Base-by-base conservation (phyloP, 179 eudicot genomes). In the Monotropa hypopitys region DNA sequence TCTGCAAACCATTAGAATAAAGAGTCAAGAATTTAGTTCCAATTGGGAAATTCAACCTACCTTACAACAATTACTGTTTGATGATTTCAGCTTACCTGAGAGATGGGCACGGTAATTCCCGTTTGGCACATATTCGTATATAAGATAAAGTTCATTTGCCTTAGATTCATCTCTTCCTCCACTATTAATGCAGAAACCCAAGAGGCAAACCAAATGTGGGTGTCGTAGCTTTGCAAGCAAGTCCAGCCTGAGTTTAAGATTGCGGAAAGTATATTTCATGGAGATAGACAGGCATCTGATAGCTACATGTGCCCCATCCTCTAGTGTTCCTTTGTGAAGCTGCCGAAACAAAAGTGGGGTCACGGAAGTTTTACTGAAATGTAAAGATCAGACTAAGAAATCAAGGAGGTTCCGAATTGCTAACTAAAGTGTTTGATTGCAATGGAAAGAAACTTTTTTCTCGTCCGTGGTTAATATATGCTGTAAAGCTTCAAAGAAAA, bases 221-320 rank as follows among this genome's bases (percentile, higher is more conserved):
- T 95, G 97, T 23, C 97, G 88, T 78, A 93, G 89, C 86, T 89
- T 93, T 66, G 94, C 91, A 81, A 95, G 79, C 67, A 95, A 81
- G 77, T 95, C 97, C 77, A 95, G 72, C 83, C 97, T 81, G 62
- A 90, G 92, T 78, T 90, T 95, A 42, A 93, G 89, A 75, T 93
- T 87, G 26, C 92, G 84, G 70, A 81, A 81, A 38, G 89, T 89
- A 72, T 82, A 89, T 66, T 84, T 89, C 45, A 79, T 89, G 23
- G 90, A 87, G 79, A 95, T 75, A 16, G 88, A 81, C 73, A 91
- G 61, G 76, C 91, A 89, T 83, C 98, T 87, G 74, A 93, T 86
- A 12, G 94, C 93, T 54, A 91, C 93, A 46, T 73, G 70, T 26
- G 85, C 82, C 32, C 97, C 96, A 86, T 91, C 89, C 70, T 82